These are phyloP conservation scores for Kockiozyma suomiensis DNA, from an alignment of 805 yeast species.

Conservation along the genomic window DNA sequence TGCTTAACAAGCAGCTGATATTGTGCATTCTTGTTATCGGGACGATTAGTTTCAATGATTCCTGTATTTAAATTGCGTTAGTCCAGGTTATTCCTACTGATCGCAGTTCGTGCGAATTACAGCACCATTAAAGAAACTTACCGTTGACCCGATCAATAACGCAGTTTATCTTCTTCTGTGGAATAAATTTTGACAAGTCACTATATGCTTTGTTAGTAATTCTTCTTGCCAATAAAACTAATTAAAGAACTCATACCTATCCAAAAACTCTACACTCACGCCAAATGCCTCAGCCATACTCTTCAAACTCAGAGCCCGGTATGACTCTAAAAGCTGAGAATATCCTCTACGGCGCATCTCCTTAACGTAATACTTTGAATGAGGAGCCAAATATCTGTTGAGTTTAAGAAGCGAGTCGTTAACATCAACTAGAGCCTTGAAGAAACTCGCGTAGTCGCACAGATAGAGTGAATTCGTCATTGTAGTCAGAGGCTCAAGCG, in stretches of 20 bases:
- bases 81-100: too few relatives aligned
- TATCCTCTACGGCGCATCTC: constrained; percentile 95
- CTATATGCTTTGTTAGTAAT: constrained; percentile 36
- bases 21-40: constrained; percentile 94
- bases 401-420: constrained; percentile 67
- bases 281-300: constrained; percentile 95
- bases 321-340: constrained; percentile 89
- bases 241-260: constrained; percentile 41
- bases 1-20: constrained; percentile 85
- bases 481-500: constrained; percentile 77
- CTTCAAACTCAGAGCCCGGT: constrained; percentile 82
- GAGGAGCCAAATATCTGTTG: constrained; percentile 71
- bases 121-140: not conserved
- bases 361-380: constrained; percentile 80
- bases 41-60: constrained; percentile 91
- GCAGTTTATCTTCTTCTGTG: constrained; percentile 91
- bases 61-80: constrained; percentile 27
- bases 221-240: not conserved
- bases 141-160: constrained; percentile 95
- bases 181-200: constrained; percentile 87
- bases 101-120: not conserved
- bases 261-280: constrained; percentile 84
- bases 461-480: constrained; percentile 85
- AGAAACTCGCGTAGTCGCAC: constrained; percentile 80
- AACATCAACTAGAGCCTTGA: constrained; percentile 74